Conservation (phyloP, 176 grass and related monocot genomes). For the Phoenix roebelenii region DNA sequence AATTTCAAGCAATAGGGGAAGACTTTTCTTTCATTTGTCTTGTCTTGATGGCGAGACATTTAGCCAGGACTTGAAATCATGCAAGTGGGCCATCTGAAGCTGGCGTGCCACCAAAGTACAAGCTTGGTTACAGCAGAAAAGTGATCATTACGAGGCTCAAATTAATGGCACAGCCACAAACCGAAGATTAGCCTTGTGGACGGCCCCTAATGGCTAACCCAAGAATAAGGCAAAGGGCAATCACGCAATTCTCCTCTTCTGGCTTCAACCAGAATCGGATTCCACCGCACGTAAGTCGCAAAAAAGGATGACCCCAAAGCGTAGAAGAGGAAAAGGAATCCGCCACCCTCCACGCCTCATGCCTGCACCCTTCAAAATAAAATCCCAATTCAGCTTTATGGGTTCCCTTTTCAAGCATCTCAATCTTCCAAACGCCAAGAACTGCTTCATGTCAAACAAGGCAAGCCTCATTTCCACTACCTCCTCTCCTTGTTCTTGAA, state of each 20-base stretch:
- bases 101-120: too few relatives aligned
- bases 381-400: constrained; percentile 23
- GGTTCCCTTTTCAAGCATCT: constrained; percentile 22
- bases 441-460: constrained; percentile 22
- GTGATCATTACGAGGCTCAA: too few relatives aligned
- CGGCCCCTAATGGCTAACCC: not conserved
- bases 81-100: too few relatives aligned
- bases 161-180: too few relatives aligned
- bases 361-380: constrained; percentile 18
- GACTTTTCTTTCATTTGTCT: not conserved
- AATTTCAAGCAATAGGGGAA: too few relatives aligned
- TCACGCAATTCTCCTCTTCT: not conserved
- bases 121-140: too few relatives aligned
- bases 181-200: too few relatives aligned
- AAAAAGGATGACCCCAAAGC: constrained; percentile 8
- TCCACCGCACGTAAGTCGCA: constrained; percentile 13
- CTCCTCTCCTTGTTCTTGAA: not conserved
- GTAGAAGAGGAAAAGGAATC: constrained; percentile 24
- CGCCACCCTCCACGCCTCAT: constrained; percentile 17
- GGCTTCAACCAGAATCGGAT: constrained; percentile 23
- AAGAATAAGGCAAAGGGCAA: constrained; percentile 4
- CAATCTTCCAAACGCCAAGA: not conserved
- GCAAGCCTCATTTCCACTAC: constrained; percentile 29
- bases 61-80: too few relatives aligned
- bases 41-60: not conserved